Base-by-base conservation (phyloP, 2,329 filamentous ascomycete species). In the Cytospora leucostoma region DNA sequence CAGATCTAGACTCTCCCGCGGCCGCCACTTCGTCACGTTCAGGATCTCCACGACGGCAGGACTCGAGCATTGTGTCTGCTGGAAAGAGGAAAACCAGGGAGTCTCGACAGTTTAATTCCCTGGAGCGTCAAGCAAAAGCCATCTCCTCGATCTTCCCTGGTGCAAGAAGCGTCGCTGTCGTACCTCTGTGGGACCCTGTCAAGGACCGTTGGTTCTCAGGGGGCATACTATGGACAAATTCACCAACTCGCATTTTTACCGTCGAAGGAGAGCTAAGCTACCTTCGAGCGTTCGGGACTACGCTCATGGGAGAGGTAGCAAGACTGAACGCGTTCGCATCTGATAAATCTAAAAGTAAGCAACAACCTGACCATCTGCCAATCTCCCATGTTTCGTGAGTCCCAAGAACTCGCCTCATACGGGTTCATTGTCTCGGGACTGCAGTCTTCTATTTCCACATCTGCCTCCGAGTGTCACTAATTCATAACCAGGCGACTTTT, bases 301-400 rank as follows among this genome's bases (percentile, higher is more conserved):
- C 78, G 1, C 79, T 84, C 38, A 86, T 86, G 82, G 78, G 80
- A 0, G 83, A 86, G 63, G 74, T 86, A 8, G 78, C 79, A 1
- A 76, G 82, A 10, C 67, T 85, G 2, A 71, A 76, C 50, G 70
- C 71, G 0, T 53, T 72, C 5, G 67, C 70, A 17, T 73, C 75
- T 7, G 75, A 76, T 57, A 74, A 74, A 65, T 79, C 80, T 47
- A 83, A 84, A n/a, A 47, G 44, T 47, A 21, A 47, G 44, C 21
- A 10, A 12, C 17, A 12, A 1, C 8, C n/a, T 47, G n/a, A 21
- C 8, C 44, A 19, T 47, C 1, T 44, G 8, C n/a, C 10, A 15
- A 8, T n/a, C 40, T 8, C 40, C 3, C 17, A 7, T n/a, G 7
- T 44, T 13, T 11, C 15, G 15, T 40, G 38, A 13, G 15, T n/a